These are phyloP conservation scores for Cordyceps tenuipes DNA, from an alignment of 2,329 filamentous ascomycete species.

Conservation along the genomic window DNA sequence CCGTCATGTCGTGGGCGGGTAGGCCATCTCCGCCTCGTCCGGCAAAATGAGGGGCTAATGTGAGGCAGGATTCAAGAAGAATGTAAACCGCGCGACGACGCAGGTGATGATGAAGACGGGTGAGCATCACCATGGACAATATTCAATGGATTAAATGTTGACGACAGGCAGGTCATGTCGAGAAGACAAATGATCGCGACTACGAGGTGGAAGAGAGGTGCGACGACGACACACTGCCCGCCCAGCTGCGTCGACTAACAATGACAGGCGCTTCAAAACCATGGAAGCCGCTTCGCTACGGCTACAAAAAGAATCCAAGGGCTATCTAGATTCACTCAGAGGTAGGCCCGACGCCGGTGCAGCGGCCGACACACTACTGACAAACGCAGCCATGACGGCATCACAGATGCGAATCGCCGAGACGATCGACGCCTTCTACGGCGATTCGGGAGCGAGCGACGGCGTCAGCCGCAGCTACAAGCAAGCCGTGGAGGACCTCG, in stretches of 20 bases:
- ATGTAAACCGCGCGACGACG: slow-evolving; percentile 97
- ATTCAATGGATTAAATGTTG: slow-evolving; percentile 6
- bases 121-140: slow-evolving; percentile 27
- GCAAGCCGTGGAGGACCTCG: slow-evolving; percentile 93
- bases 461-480: slow-evolving; percentile 96
- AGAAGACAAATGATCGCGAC: slow-evolving; percentile 96
- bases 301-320: slow-evolving; percentile 95
- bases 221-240: slow-evolving; percentile 8
- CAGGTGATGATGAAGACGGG: slow-evolving; percentile 99
- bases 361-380: not conserved
- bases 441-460: slow-evolving; percentile 87
- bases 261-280: slow-evolving; percentile 75
- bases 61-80: slow-evolving; percentile 57
- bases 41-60: slow-evolving; percentile 24
- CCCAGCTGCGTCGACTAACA: slow-evolving; percentile 15
- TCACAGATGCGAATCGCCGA: slow-evolving; percentile 99
- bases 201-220: slow-evolving; percentile 96
- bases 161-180: slow-evolving; percentile 66
- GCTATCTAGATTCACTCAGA: slow-evolving; percentile 91
- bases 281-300: slow-evolving; percentile 93
- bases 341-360: slow-evolving; percentile 37
- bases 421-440: slow-evolving; percentile 98
- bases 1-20: slow-evolving; percentile 66
- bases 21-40: slow-evolving; percentile 20
- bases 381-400: slow-evolving; percentile 77